Percentiles rank a stretch among this genome's conserved stretches.
Conservation (phyloP, 2,329 filamentous ascomycete genomes). For the Tolypocladium nubicola region DNA sequence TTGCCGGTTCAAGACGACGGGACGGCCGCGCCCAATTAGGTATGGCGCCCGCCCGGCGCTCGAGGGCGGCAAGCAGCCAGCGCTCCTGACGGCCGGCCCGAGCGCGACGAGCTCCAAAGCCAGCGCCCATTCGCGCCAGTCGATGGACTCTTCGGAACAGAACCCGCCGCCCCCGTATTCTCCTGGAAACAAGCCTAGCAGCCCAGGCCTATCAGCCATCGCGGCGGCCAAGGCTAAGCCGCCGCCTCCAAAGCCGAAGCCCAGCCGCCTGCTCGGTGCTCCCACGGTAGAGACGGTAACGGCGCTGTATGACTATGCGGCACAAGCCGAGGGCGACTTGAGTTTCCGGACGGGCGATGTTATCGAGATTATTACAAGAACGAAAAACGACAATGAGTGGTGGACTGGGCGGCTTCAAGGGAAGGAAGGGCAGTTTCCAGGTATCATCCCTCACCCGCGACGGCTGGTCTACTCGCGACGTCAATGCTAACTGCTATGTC, state of each 20-base stretch:
- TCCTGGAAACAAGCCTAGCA: constrained; percentile 24
- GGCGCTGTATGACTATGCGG: constrained; percentile 91
- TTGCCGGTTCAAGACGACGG: constrained; percentile 83
- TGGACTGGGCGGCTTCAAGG: constrained; percentile 78
- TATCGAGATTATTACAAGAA: constrained; percentile 78
- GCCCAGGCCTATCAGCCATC: constrained; percentile 29
- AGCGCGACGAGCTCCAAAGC: constrained; percentile 15
- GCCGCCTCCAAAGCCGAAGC: constrained; percentile 69
- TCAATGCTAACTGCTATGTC: neutral
- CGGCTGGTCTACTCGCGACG: neutral
- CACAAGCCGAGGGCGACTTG: constrained; percentile 87
- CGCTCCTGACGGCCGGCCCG: constrained; percentile 39
- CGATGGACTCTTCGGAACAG: constrained; percentile 32
- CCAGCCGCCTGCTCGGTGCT: constrained; percentile 55
- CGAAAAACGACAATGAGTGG: constrained; percentile 94
- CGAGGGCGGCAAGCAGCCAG: constrained; percentile 36
- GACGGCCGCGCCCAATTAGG: constrained; percentile 50
- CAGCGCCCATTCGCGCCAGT: constrained; percentile 23
- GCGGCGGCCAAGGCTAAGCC: constrained; percentile 55
- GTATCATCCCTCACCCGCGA: constrained; percentile 36
- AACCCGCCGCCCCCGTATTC: constrained; percentile 66
- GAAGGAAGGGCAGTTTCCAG: constrained; percentile 86
- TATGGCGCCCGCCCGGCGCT: constrained; percentile 46
- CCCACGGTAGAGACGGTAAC: constrained; percentile 69
- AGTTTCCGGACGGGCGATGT: constrained; percentile 81